Conservation (phyloP, 2,329 filamentous ascomycete genomes). For the Stenocarpella maydis region DNA sequence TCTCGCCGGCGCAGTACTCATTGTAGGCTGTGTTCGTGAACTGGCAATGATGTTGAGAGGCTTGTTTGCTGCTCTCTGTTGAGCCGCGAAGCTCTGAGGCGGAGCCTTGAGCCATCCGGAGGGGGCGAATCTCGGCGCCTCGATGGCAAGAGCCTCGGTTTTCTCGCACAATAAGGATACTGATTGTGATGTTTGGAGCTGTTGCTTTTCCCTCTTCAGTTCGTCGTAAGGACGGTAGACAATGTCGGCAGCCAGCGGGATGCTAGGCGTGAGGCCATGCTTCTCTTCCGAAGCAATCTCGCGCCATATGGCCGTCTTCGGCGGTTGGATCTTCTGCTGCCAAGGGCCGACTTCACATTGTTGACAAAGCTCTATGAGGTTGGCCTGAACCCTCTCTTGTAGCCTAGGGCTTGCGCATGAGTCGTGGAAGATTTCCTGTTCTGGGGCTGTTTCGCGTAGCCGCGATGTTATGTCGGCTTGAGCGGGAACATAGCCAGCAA, state of each 20-base stretch:
- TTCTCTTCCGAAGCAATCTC: conserved; percentile 75
- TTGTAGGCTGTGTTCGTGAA: conserved; percentile 45
- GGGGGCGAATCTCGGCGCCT: conserved; percentile 39
- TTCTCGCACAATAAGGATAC: conserved; percentile 36
- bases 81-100: conserved; percentile 72
- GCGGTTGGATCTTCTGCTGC: conserved; percentile 49
- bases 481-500: conserved; percentile 75
- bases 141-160: conserved; percentile 46
- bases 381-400: conserved; percentile 57
- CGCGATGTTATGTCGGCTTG: conserved; percentile 65
- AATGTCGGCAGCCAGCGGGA: conserved; percentile 67
- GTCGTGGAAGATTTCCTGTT: conserved; percentile 65
- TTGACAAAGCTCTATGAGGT: conserved; percentile 64
- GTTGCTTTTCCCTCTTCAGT: conserved; percentile 59
- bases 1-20: conserved; percentile 44
- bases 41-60: conserved; percentile 45
- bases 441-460: conserved; percentile 65
- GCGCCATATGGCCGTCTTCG: conserved; percentile 67
- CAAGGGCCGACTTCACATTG: conserved; percentile 68
- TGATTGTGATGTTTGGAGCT: conserved; percentile 33
- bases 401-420: conserved; percentile 55
- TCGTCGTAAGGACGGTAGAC: conserved; percentile 73
- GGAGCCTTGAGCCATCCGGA: conserved; percentile 59
- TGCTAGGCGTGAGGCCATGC: conserved; percentile 68
- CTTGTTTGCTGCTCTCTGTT: conserved; percentile 67